Evolutionary conservation across 1,139 yeast genomes (phyloP).

Genomic region (Pichia terricola): DNA sequence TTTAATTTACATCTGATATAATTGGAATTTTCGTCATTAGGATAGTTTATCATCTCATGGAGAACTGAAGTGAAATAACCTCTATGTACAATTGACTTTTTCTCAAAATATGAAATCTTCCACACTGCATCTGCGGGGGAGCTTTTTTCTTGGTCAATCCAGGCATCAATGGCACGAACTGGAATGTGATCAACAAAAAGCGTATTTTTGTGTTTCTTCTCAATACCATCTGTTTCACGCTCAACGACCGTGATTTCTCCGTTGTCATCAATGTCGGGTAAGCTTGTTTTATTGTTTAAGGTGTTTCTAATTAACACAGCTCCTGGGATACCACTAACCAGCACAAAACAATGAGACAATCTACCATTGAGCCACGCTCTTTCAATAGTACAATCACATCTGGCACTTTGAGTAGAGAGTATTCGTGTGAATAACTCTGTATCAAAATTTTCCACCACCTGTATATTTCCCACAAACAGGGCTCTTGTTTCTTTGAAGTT

Average conservation of each 20-base stretch:
- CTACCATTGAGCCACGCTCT: constrained; percentile 37
- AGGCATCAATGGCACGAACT: constrained; percentile 35
- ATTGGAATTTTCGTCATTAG: constrained; percentile 21
- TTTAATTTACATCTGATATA: not conserved
- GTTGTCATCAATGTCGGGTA: constrained; percentile 12
- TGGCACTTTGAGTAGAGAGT: constrained; percentile 25
- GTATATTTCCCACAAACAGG: constrained; percentile 31
- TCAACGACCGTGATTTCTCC: too few relatives aligned
- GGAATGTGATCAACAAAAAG: constrained; percentile 33
- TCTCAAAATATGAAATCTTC: constrained; percentile 30
- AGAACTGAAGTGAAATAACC: constrained; percentile 26
- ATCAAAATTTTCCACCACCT: constrained; percentile 29
- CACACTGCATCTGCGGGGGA: constrained; percentile 39
- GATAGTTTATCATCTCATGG: constrained; percentile 32
- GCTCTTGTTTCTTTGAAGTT: constrained; percentile 34
- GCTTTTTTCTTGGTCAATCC: constrained; percentile 39
- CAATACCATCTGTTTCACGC: constrained; percentile 17
- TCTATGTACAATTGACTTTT: constrained; percentile 19
- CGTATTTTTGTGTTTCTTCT: constrained; percentile 9
- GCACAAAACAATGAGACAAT: constrained; percentile 36
- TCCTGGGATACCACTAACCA: constrained; percentile 32
- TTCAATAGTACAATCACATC: constrained; percentile 27
- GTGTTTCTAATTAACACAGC: constrained; percentile 29
- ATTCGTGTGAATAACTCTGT: constrained; percentile 31
- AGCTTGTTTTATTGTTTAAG: constrained; percentile 30